Evolutionary conservation across 129 eudicot genomes (phyloP).

Genomic region (Mikania micrantha): DNA sequence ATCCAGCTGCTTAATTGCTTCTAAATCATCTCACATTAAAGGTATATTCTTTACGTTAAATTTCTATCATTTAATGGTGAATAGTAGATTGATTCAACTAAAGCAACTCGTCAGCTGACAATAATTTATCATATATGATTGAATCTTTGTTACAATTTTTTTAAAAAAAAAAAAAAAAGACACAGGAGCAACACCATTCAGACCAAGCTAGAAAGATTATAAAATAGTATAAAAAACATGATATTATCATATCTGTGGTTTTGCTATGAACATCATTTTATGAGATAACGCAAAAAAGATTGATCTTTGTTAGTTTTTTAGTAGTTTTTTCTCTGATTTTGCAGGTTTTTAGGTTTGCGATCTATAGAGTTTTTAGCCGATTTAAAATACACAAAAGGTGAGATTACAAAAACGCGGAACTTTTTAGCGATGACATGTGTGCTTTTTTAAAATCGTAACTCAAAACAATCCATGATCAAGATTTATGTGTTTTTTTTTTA

Average conservation of each 20-base stretch:
- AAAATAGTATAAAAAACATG: no score
- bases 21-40: background rate
- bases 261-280: no score
- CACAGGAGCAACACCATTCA: no score
- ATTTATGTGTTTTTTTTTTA: no score
- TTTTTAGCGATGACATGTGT: no score
- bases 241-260: no score
- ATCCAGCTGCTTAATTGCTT: background rate
- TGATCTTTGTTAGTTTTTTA: background rate
- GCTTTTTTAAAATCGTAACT: no score
- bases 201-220: no score
- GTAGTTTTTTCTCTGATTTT: background rate
- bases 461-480: no score
- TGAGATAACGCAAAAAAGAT: no score
- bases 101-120: background rate
- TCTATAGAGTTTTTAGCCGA: background rate
- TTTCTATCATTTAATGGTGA: background rate
- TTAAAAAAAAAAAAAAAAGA: no score
- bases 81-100: background rate
- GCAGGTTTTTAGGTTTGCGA: slow-evolving; percentile 1
- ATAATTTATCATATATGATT: background rate
- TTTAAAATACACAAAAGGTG: background rate
- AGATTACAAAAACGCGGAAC: background rate
- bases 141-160: background rate
- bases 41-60: slow-evolving; percentile 14